Percentiles rank a stretch among this genome's conserved stretches.
Conservation (phyloP, 2,329 filamentous ascomycete species). For the Microcyclospora tardicrescens region DNA sequence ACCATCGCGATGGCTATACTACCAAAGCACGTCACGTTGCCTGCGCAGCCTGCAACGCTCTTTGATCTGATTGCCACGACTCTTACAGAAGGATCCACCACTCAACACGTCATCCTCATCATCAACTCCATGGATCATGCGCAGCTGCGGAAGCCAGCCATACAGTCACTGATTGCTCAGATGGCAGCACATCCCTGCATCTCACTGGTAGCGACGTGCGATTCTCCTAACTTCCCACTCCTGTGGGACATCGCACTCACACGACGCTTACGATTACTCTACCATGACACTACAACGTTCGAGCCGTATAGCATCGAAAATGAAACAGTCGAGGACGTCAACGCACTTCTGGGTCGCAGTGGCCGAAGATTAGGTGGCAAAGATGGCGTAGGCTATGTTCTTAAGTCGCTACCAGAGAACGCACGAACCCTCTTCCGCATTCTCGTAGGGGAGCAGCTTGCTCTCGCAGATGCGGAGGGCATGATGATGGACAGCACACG, state of each 20-base stretch:
- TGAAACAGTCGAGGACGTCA: constrained; percentile 80
- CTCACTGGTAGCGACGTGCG: constrained; percentile 64
- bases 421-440: constrained; percentile 77
- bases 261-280: constrained; percentile 71
- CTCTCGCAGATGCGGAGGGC: constrained; percentile 43
- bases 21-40: constrained; percentile 36
- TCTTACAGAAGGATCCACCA: constrained; percentile 37
- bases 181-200: constrained; percentile 63
- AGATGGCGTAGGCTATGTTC: constrained; percentile 81
- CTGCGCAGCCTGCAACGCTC: constrained; percentile 55
- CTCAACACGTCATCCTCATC: constrained; percentile 25
- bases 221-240: constrained; percentile 75
- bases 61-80: constrained; percentile 52
- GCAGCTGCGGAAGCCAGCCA: constrained; percentile 55
- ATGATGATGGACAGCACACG: constrained; percentile 13
- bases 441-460: constrained; percentile 71
- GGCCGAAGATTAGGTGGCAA: constrained; percentile 71
- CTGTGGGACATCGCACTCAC: constrained; percentile 84
- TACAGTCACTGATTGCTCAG: constrained; percentile 61
- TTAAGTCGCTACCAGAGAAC: constrained; percentile 83
- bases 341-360: constrained; percentile 71
- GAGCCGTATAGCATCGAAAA: constrained; percentile 58
- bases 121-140: constrained; percentile 79
- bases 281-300: constrained; percentile 92
- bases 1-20: constrained; percentile 54